Evolutionary conservation across 1,139 yeast species (phyloP), one percentile per base, ranked within the genome.

Genomic region (Kodamaea sp.): DNA sequence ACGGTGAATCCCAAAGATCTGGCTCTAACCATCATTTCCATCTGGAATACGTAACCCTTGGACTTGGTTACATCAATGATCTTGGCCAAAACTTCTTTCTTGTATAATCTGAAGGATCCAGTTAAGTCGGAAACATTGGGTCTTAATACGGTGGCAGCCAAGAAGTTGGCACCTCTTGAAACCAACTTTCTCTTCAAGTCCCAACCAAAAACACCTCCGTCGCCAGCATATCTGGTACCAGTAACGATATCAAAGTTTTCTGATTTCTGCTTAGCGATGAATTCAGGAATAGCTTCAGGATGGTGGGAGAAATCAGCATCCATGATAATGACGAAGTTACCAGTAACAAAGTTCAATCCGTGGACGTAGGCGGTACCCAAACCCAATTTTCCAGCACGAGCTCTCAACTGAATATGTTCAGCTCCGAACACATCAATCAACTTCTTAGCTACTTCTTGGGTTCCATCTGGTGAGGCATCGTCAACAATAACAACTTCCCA

Each of bases 1-100:
- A 84, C 82, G 20, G 78, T 70, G 61, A 76, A 82, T 10, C 83
- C 85, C 57, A 82, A 66, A 22, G 82, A 69, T 51, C 87, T 73
- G 28, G 94, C 94, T 46, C 92, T 75, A 24, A 83, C 94, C 80
- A 83, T 82, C 90, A 84, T 83, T 61, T 84, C 94, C 94, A 84
- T 84, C 63, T 84, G 94, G 76, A 84, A 84, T 32, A 84, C 94
- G 49, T 84, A 84, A 30, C 94, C 94, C 65, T 84, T 84, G 29
- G 87, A 78, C 59, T 78, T 74, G 35, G 92, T 83, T 36, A 73
- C 84, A 34, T 70, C 76, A 47, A 84, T 84, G 47, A 84, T 78
- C 57, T 78, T 76, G 46, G 77, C 73, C 55, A 84, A 70, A 2
- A 75, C 90, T 2, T 73, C 78, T 60, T 81, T 83, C 61, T 82